Evolutionary conservation across 2,329 filamentous ascomycete genomes (phyloP), one percentile per base, ranked within the genome.

Genomic region (Chalaropsis ovoidea): DNA sequence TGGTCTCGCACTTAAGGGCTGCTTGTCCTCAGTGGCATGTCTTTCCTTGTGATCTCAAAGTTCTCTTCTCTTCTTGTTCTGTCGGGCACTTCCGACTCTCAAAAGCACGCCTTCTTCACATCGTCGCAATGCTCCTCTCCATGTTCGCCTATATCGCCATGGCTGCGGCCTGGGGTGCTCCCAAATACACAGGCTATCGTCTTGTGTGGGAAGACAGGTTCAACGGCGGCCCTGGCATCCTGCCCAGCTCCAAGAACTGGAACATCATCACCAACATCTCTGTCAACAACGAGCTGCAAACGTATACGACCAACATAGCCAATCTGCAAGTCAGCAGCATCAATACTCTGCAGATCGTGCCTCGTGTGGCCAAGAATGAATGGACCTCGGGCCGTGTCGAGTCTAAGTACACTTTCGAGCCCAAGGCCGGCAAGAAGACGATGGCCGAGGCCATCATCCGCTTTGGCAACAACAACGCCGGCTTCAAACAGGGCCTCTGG

Each of bases 351-450:
- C 80, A 82, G 70, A 72, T 84, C 58, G 75, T 82, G 35, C 81
- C 82, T 1, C 75, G 74, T 68, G 74, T 75, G 62, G 74, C 76
- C 19, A 66, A 72, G 2, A 66, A 67, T 2, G 72, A 71, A n/a
- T 84, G 82, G 82, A 82, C 80, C 0, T 84, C 82, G 0, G 80
- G 74, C 43, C 80, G 81, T 17, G 77, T 84, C 69, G 81, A 84
- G 74, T 76, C 77, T 68, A 77, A 74, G 65, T 75, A 73, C 62
- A 74, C 76, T 35, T 77, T 80, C 69, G 81, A 78, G 0, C 81
- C 82, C 0, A 67, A 69, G 0, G 67, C 74, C 1, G 79, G 80
- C 68, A 77, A 76, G 67, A 70, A 78, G 39, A 82, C 79, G 24
- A 72, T 76, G 49, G 73, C 80, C 35, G 77, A 82, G 67, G 76